Percentiles rank a stretch among this genome's conserved stretches.
Conservation (phyloP, 139 green algal genomes). For the Asterochloris erici region DNA sequence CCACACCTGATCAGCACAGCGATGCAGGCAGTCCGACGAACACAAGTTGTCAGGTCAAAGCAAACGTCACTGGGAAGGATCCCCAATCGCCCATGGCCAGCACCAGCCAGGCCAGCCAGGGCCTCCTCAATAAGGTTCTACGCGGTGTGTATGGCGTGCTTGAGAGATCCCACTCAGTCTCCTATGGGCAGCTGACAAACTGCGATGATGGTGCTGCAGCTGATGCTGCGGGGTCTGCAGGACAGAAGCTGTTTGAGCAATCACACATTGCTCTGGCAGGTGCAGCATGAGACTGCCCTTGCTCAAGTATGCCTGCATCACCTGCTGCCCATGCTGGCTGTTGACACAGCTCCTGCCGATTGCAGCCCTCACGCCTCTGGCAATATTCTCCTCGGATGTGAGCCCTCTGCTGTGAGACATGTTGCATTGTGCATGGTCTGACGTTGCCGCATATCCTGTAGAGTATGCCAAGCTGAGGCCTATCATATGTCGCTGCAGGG, state of each 20-base stretch:
- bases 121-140: background rate
- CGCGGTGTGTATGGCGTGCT: background rate
- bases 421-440: background rate
- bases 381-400: slow-evolving; percentile 29
- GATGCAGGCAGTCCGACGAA: too few species aligned
- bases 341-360: background rate
- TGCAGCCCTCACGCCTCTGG: slow-evolving; percentile 15
- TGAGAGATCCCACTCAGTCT: background rate
- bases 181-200: background rate
- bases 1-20: too few species aligned
- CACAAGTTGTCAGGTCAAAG: too few species aligned
- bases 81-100: too few species aligned
- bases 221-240: slow-evolving; percentile 43
- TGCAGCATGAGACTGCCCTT: slow-evolving; percentile 1
- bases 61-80: too few species aligned
- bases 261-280: slow-evolving; percentile 47
- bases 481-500: background rate
- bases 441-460: too few species aligned
- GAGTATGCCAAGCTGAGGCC: too few species aligned
- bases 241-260: slow-evolving; percentile 47
- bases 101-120: too few species aligned
- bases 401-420: background rate
- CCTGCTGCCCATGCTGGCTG: background rate
- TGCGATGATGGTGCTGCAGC: slow-evolving; percentile 28
- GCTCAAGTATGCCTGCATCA: background rate